A percentile compares a stretch with the other conserved stretches of the same genome.
phyloP scores from a whole-genome alignment of 2,329 filamentous ascomycete species.

The Aspergillus hiratsukae region DNA sequence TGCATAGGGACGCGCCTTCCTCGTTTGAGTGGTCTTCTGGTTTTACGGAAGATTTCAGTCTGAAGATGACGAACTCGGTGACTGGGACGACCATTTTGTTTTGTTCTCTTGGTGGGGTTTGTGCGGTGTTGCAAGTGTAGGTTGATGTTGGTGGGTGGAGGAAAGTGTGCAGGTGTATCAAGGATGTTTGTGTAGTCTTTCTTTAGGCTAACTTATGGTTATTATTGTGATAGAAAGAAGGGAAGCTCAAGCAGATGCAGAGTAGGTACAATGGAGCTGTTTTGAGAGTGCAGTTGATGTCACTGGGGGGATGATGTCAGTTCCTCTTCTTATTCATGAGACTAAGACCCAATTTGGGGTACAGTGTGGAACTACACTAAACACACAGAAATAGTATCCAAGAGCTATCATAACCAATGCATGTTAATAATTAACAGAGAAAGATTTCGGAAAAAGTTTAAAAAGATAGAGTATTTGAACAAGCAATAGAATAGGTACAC shows the following conservation, averaged over 20 bases:
- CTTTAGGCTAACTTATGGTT: background rate
- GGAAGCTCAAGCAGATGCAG: background rate
- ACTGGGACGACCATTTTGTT: conserved; percentile 24
- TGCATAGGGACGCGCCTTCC: conserved; percentile 27
- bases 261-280: background rate
- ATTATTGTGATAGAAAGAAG: background rate
- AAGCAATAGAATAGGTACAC: too few relatives aligned
- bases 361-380: background rate
- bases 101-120: background rate
- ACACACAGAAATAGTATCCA: too few relatives aligned
- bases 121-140: conserved; percentile 1
- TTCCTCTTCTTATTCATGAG: background rate
- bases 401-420: too few relatives aligned
- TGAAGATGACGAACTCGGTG: conserved; percentile 36
- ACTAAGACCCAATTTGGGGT: background rate
- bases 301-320: conserved; percentile 8
- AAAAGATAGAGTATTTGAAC: too few relatives aligned
- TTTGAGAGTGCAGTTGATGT: background rate
- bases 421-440: too few relatives aligned
- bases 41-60: conserved; percentile 31
- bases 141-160: background rate
- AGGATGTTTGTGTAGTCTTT: background rate
- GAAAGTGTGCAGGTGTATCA: background rate
- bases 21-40: conserved; percentile 34
- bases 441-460: too few relatives aligned